These are phyloP conservation scores for Fistulinella prunicolor DNA, from an alignment of 768 basidiomycete genomes.

Conservation along the genomic window DNA sequence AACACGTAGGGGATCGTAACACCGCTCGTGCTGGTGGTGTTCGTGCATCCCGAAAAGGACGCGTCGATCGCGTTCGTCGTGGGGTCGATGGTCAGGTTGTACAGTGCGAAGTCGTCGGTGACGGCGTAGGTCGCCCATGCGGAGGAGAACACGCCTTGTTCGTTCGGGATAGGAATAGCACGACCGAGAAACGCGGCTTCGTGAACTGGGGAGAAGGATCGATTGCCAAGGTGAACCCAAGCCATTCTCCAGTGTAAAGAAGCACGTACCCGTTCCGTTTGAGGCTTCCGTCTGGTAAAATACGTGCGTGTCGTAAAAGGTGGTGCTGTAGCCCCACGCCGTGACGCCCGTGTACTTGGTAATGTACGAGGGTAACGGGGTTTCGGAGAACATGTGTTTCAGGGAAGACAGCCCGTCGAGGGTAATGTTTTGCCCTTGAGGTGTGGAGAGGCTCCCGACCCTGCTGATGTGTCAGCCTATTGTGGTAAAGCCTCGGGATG, in stretches of 20 bases:
- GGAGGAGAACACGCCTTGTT: neutral
- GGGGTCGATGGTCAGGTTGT: neutral
- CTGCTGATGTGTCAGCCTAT: neutral
- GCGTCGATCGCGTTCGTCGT: neutral
- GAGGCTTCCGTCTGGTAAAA: constrained; percentile 13
- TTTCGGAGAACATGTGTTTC: constrained; percentile 13
- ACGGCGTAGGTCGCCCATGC: constrained; percentile 13
- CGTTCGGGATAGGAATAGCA: constrained; percentile 2
- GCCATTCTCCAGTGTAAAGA: no score
- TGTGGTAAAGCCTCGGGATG: neutral
- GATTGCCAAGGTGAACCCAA: no score
- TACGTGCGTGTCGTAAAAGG: constrained; percentile 12
- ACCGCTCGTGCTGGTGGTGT: neutral
- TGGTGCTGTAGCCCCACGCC: constrained; percentile 11
- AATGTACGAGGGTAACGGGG: constrained; percentile 2
- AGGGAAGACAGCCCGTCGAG: constrained; percentile 7
- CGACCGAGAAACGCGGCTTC: constrained; percentile 15
- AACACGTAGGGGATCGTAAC: constrained; percentile 10
- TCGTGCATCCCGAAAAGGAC: constrained; percentile 8
- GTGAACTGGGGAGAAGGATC: constrained; percentile 3
- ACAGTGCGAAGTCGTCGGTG: constrained; percentile 6
- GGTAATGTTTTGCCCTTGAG: neutral
- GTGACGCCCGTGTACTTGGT: constrained; percentile 5
- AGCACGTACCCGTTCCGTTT: constrained; percentile 10
- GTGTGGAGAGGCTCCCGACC: constrained; percentile 5